Conservation (phyloP, 2,329 filamentous ascomycete species). For the Cryphonectria parasitica region DNA sequence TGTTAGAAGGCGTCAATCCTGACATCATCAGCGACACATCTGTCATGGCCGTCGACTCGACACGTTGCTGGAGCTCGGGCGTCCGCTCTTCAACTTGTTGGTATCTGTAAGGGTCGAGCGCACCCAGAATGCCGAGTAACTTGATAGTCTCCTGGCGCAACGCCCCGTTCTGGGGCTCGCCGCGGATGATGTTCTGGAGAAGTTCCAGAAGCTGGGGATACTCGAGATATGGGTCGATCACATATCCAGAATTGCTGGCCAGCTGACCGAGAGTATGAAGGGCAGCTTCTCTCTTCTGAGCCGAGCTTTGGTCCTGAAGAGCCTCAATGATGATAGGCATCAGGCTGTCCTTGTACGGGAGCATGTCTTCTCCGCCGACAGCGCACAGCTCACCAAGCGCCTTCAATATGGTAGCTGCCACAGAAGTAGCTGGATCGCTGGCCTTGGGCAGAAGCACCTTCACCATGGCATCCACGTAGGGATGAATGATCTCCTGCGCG, state of each 20-base stretch:
- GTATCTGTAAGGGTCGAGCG: constrained; percentile 93
- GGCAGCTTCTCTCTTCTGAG: constrained; percentile 87
- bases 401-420: constrained; percentile 92
- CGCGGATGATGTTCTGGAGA: constrained; percentile 90
- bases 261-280: constrained; percentile 89
- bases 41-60: constrained; percentile 70
- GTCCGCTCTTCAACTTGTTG: constrained; percentile 91
- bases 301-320: constrained; percentile 90
- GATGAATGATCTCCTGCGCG: constrained; percentile 89
- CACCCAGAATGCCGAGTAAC: constrained; percentile 91
- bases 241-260: constrained; percentile 95
- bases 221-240: constrained; percentile 93
- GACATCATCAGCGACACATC: constrained; percentile 99
- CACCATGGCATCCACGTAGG: constrained; percentile 96
- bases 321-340: constrained; percentile 97
- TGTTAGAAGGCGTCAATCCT: constrained; percentile 91
- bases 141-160: constrained; percentile 95
- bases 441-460: constrained; percentile 93
- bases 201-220: constrained; percentile 93
- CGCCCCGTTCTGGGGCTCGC: constrained; percentile 80
- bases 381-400: constrained; percentile 93
- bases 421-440: constrained; percentile 79
- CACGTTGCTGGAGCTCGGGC: constrained; percentile 75
- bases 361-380: constrained; percentile 93
- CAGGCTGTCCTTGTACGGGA: constrained; percentile 83